phyloP scores from a whole-genome alignment of 441 rosid species.

The Lepidium campestre region DNA sequence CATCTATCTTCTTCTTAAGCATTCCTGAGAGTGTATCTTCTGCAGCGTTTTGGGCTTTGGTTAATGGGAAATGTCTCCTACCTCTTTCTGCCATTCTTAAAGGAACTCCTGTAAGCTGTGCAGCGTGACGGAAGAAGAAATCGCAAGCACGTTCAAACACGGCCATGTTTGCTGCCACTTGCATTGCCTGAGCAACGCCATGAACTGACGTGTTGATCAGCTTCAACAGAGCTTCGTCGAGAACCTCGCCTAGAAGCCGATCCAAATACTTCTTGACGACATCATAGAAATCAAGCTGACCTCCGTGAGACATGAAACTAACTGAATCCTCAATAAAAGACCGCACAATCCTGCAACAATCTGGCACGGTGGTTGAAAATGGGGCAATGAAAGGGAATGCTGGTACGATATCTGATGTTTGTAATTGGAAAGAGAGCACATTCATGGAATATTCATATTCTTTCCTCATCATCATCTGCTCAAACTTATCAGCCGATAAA shows the following conservation, averaged over 20 bases:
- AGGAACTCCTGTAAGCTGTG: slow-evolving; percentile 90
- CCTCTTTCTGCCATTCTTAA: slow-evolving; percentile 90
- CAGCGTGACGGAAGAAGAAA: slow-evolving; percentile 91
- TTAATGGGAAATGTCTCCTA: slow-evolving; percentile 87
- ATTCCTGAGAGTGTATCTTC: slow-evolving; percentile 85
- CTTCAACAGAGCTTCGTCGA: slow-evolving; percentile 79
- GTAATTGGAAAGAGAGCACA: slow-evolving; percentile 92
- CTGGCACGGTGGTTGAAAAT: slow-evolving; percentile 87
- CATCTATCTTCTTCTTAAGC: slow-evolving; percentile 85
- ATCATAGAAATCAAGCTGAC: slow-evolving; percentile 88
- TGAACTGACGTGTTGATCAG: slow-evolving; percentile 69
- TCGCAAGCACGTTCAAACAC: slow-evolving; percentile 97
- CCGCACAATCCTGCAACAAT: slow-evolving; percentile 90
- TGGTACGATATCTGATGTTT: slow-evolving; percentile 75
- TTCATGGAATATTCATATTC: slow-evolving; percentile 96
- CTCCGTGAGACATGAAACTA: slow-evolving; percentile 92
- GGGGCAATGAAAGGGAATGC: slow-evolving; percentile 94
- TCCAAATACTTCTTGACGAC: slow-evolving; percentile 91
- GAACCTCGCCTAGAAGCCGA: slow-evolving; percentile 74
- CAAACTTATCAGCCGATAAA: slow-evolving; percentile 82
- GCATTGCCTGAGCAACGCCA: slow-evolving; percentile 96
- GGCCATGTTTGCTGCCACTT: slow-evolving; percentile 94
- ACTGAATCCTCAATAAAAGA: slow-evolving; percentile 96
- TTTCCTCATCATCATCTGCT: slow-evolving; percentile 97
- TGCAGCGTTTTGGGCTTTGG: slow-evolving; percentile 76